Evolutionary conservation across 2,329 filamentous ascomycete species (phyloP).

Genomic region (Apiospora malaysiana): DNA sequence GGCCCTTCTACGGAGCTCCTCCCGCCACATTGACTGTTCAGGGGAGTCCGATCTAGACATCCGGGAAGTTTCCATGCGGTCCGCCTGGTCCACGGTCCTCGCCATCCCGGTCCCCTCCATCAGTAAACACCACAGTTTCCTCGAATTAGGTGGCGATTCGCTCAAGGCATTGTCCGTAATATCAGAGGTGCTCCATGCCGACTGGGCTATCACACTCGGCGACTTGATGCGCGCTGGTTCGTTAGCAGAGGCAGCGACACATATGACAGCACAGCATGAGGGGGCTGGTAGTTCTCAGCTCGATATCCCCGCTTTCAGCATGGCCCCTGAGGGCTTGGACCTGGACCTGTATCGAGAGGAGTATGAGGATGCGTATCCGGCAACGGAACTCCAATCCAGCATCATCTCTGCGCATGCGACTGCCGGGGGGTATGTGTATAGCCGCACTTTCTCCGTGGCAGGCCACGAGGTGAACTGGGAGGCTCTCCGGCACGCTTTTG

Average conservation of each 20-base stretch:
- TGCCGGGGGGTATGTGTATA: conserved; percentile 7
- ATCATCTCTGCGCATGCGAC: conserved; percentile 24
- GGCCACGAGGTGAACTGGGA: background rate
- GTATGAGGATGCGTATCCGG: conserved; percentile 31
- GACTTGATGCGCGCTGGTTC: conserved; percentile 2
- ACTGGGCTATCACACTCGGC: conserved; percentile 17
- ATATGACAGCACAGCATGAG: too few species aligned
- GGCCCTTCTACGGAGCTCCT: conserved; percentile 13
- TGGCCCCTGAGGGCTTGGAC: background rate
- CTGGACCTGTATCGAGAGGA: background rate
- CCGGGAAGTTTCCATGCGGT: background rate
- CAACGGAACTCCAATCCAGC: conserved; percentile 32
- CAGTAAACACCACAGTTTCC: conserved; percentile 24
- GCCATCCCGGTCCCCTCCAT: conserved; percentile 24
- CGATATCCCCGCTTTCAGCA: conserved; percentile 24
- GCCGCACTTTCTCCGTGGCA: background rate
- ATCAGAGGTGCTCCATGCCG: conserved; percentile 1
- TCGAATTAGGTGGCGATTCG: conserved; percentile 29
- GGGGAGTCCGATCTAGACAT: background rate
- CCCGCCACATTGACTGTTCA: too few species aligned
- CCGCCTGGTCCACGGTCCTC: conserved; percentile 26
- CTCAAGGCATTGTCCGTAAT: conserved; percentile 27
- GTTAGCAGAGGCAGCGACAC: conserved; percentile 3
- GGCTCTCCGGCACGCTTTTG: conserved; percentile 10
- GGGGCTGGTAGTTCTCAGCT: too few species aligned